Evolutionary conservation across 1,284 basidiomycete genomes (phyloP), one percentile per base, ranked within the genome.

Genomic region (Ustilago esculenta): DNA sequence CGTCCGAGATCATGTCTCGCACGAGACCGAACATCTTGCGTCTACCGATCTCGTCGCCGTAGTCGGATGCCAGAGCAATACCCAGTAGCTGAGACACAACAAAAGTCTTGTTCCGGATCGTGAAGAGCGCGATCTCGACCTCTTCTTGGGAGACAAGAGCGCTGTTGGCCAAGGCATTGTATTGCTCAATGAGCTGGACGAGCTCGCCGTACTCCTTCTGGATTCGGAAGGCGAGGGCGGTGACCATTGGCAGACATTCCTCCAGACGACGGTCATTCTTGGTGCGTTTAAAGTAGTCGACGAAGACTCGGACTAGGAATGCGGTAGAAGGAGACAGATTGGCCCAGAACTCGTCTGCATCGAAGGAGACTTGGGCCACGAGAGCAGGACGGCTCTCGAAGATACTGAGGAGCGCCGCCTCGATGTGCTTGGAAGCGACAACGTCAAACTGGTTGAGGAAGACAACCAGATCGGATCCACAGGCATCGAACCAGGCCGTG

Each of bases 1-100:
- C 87, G 79, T 94, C 90, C 1, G 89, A 89, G 20, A 97, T 87
- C 76, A 81, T 80, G 15, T 81, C 76, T 27, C 80, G 69, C 10
- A 81, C 75, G 6, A 81, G 61, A 35, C 57, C 63, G 77, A 95
- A 95, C 86, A 96, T 91, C 83, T 93, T 94, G 59, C 94, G 85
- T 56, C 95, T 83, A 9, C 96, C 94, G 75, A 94, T 93, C 83
- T 98, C 94, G 83, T 98, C 96, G 25, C 88, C 89, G 74, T 94
- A 98, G 82, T 98, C 95, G 39, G 94, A 85, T 60, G 90, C 89
- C 25, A 93, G 86, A 0, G 91, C 90, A 48, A 96, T 87, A 51
- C 87, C 87, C 32, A 97, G 85, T 73, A 98, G 77, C 79, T 97
- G 92, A 2, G 88, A 86, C 27, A 97, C 86, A 14, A 94, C 84